Base-by-base conservation (phyloP, 139 green algal genomes). In the Coccomyxa sp. region DNA sequence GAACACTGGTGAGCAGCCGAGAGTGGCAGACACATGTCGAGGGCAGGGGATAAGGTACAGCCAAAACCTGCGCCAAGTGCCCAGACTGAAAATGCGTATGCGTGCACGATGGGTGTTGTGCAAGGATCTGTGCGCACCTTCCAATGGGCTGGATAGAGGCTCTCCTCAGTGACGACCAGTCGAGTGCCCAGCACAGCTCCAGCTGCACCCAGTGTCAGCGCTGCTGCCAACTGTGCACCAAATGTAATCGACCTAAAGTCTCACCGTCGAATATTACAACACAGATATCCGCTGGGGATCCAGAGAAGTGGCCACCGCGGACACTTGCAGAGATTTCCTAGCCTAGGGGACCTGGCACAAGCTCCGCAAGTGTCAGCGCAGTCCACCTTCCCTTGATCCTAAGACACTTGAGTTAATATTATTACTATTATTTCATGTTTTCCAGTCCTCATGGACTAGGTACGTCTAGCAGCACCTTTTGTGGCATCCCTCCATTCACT, bases 141-240 rank as follows among this genome's bases (percentile, higher is more conserved):
- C 71, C 31, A 60, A 0, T 28, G 30, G 16, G 58, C 76, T 16
- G 16, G 14, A 3, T 28, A 59, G 16, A 31, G 58, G 30, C 23
- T n/a, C 30, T 80, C 76, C 23, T 28, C 14, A 3, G 76, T 80
- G 30, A 32, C 76, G 15, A 25, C 31, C 14, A 80, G 31, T 0
- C 76, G 76, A 16, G 76, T 80, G 31, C 76, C 76, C 76, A 80
- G 17, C 76, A 80, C 76, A 13, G 23, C 76, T 21, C 76, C 76
- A 17, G 27, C 76, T 25, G 76, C 76, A 16, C 76, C 76, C 76
- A 80, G 76, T 17, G 31, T 9, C 1, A 80, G 23, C 16, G 31
- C 76, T 25, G 76, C 76, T 23, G 76, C 76, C 0, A 80, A 3
- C 76, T 80, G 71, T 11, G 27, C 14, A 38, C 71, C 14, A 25